phyloP scores from a whole-genome alignment of 805 yeast species.

The Trichomonascus vanleenenianus region DNA sequence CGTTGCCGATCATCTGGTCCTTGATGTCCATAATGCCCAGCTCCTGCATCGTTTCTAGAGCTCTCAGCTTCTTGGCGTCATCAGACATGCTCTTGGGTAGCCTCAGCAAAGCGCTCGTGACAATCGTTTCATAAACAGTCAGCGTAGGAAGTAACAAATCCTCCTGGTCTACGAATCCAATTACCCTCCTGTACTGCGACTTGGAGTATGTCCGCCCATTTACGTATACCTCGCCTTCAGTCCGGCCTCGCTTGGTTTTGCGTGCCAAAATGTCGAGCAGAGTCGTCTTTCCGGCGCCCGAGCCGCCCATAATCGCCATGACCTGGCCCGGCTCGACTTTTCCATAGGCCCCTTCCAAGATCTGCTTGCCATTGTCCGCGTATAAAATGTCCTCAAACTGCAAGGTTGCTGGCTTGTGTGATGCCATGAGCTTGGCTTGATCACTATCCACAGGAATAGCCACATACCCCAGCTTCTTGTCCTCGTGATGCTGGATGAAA shows the following conservation, averaged over 20 bases:
- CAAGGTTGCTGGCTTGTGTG: conserved; percentile 60
- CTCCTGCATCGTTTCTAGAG: conserved; percentile 76
- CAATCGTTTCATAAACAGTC: conserved; percentile 92
- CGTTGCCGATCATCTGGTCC: conserved; percentile 83
- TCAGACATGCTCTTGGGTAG: conserved; percentile 76
- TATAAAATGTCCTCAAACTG: conserved; percentile 71
- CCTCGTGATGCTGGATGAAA: conserved; percentile 15
- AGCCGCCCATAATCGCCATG: conserved; percentile 95
- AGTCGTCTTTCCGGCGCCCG: conserved; percentile 98
- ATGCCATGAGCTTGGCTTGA: conserved; percentile 41
- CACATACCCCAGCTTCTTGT: conserved; percentile 14
- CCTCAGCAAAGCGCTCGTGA: conserved; percentile 83
- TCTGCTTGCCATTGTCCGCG: conserved; percentile 39
- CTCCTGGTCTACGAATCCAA: conserved; percentile 96
- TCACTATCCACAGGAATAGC: conserved; percentile 32
- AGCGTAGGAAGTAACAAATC: conserved; percentile 84
- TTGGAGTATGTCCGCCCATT: conserved; percentile 49
- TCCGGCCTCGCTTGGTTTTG: conserved; percentile 70
- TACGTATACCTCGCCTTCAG: conserved; percentile 59
- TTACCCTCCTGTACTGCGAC: conserved; percentile 51
- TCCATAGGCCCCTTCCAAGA: conserved; percentile 65
- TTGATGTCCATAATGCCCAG: conserved; percentile 75
- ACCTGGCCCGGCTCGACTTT: conserved; percentile 80
- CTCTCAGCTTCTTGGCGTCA: conserved; percentile 66
- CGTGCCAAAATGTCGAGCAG: conserved; percentile 84